Evolutionary conservation across 2,329 filamentous ascomycete genomes (phyloP).

Genomic region (Cladophialophora bantiana): DNA sequence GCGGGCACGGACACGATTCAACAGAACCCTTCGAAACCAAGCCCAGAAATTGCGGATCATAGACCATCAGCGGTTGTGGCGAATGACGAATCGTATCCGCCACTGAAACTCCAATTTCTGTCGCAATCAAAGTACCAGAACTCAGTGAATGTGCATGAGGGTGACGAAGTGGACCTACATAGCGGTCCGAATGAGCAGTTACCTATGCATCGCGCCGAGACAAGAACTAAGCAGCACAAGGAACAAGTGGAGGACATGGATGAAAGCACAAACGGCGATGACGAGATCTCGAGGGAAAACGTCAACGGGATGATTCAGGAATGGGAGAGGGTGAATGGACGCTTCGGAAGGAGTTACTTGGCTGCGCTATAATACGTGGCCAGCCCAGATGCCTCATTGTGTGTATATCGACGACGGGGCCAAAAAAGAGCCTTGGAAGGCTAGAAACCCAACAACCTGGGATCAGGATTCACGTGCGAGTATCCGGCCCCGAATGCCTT

Average conservation of each 20-base stretch:
- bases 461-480: neutral
- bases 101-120: constrained; percentile 12
- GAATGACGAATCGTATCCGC: neutral
- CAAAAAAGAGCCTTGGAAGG: neutral
- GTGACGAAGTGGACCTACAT: constrained; percentile 2
- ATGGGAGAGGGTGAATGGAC: constrained; percentile 28
- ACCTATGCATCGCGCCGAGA: neutral
- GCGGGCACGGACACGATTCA: neutral
- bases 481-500: neutral
- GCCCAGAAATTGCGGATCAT: neutral
- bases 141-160: constrained; percentile 7
- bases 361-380: neutral
- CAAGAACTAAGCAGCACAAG: neutral
- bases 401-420: neutral
- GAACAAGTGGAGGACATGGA: neutral
- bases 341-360: constrained; percentile 7
- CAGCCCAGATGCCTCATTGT: neutral
- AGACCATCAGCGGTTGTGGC: constrained; percentile 8
- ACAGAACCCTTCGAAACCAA: neutral
- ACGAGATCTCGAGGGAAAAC: constrained; percentile 12
- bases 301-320: constrained; percentile 31
- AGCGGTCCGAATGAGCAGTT: neutral
- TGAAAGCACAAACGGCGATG: neutral
- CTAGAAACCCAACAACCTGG: neutral
- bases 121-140: constrained; percentile 10